Conservation (phyloP, 2,329 filamentous ascomycete species). For the Herpomyces periplanetae region DNA sequence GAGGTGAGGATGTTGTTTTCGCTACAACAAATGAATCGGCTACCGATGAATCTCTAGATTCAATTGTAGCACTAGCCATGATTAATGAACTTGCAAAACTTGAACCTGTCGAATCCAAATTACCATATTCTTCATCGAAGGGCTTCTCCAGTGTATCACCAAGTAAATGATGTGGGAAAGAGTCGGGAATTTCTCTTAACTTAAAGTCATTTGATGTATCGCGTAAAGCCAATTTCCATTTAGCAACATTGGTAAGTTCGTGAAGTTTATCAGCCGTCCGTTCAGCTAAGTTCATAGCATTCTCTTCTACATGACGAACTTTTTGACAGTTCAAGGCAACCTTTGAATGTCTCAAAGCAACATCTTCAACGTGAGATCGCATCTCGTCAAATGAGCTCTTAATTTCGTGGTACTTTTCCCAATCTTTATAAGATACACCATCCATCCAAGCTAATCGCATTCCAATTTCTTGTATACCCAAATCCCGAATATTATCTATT, state of each 20-base stretch:
- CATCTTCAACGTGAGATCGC: conserved; percentile 37
- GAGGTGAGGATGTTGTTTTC: too few species aligned
- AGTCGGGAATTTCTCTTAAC: too few species aligned
- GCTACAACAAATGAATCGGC: too few species aligned
- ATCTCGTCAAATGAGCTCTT: conserved; percentile 48
- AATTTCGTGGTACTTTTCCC: conserved; percentile 68
- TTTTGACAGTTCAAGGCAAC: conserved; percentile 24
- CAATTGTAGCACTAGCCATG: too few species aligned
- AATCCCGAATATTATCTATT: conserved; percentile 37
- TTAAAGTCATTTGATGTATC: conserved; percentile 46
- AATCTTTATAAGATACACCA: conserved; percentile 80
- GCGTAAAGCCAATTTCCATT: conserved; percentile 36
- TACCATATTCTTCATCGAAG: too few species aligned
- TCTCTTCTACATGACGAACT: conserved; percentile 27
- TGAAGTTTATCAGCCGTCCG: conserved; percentile 37
- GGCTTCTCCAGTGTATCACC: too few species aligned
- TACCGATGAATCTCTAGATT: too few species aligned
- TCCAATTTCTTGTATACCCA: conserved; percentile 60
- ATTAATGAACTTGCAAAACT: too few species aligned
- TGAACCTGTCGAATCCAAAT: too few species aligned
- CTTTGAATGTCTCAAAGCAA: conserved; percentile 30
- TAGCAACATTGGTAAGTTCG: conserved; percentile 40
- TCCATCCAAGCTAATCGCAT: conserved; percentile 88
- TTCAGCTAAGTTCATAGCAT: conserved; percentile 41
- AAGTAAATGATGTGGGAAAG: too few species aligned